Evolutionary conservation across 1,139 yeast genomes (phyloP).

Genomic region (Casaregolazyma suthepensis): DNA sequence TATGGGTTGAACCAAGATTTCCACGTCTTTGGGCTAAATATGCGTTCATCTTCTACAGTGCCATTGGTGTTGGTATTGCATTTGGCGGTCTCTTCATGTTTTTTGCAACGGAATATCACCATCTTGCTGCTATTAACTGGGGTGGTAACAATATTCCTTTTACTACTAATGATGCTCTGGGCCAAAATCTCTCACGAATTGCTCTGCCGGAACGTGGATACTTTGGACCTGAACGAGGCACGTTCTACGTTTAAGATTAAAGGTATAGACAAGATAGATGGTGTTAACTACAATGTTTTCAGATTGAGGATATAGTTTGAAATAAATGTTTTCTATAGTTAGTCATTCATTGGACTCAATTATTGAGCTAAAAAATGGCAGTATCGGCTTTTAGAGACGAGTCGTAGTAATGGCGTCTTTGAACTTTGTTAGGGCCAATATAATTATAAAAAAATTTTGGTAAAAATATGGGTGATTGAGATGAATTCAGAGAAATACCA

Average conservation of each 20-base stretch:
- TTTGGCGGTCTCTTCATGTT: slow-evolving; percentile 49
- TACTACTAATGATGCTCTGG: slow-evolving; percentile 46
- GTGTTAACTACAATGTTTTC: neutral
- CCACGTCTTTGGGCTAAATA: slow-evolving; percentile 44
- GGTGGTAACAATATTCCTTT: slow-evolving; percentile 53
- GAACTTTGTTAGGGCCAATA: neutral
- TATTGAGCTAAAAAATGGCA: too few species aligned
- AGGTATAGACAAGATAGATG: neutral
- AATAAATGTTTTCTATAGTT: neutral
- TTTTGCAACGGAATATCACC: slow-evolving; percentile 46
- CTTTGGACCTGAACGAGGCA: slow-evolving; percentile 38
- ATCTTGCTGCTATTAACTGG: slow-evolving; percentile 41
- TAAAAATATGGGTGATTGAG: too few species aligned
- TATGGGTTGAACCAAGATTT: slow-evolving; percentile 43
- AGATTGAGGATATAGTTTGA: neutral
- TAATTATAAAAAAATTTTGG: too few species aligned
- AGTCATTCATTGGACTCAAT: neutral
- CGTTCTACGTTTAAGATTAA: slow-evolving; percentile 1
- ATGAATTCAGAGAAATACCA: neutral
- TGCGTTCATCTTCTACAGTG: slow-evolving; percentile 54
- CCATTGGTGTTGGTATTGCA: slow-evolving; percentile 56
- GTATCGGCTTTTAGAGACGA: neutral
- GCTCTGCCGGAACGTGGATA: slow-evolving; percentile 38
- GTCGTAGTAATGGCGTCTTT: too few species aligned
- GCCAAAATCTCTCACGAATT: slow-evolving; percentile 36